These are phyloP conservation scores for Phanerochaete sordida DNA, from an alignment of 768 basidiomycete species.

Conservation along the genomic window DNA sequence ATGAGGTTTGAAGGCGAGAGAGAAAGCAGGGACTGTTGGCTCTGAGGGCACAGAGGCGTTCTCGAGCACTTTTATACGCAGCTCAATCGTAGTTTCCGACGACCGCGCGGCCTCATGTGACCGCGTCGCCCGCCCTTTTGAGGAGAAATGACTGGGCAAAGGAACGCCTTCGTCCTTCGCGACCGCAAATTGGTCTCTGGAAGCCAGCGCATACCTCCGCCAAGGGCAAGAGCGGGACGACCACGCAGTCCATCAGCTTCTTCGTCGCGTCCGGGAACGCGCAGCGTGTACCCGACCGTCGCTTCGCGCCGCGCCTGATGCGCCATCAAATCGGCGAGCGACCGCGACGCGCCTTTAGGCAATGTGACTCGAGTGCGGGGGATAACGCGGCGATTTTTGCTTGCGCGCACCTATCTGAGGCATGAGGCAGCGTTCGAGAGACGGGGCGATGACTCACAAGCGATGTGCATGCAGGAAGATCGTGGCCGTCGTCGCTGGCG, in stretches of 20 bases:
- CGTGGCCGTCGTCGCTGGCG: too few relatives aligned
- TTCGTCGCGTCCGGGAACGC: background rate
- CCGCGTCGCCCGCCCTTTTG: background rate
- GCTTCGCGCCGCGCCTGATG: background rate
- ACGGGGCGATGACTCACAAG: too few relatives aligned
- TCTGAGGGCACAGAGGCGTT: background rate
- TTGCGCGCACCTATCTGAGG: background rate
- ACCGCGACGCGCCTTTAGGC: background rate
- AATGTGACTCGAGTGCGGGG: background rate
- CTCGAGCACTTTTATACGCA: background rate
- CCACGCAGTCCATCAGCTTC: background rate
- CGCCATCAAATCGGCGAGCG: background rate
- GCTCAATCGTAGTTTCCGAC: background rate
- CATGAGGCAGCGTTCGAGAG: background rate
- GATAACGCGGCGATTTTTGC: background rate
- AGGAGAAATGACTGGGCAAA: background rate
- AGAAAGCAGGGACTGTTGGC: background rate
- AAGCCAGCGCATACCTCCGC: background rate
- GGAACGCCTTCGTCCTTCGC: background rate
- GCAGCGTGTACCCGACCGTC: background rate
- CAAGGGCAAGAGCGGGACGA: background rate
- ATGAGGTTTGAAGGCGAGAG: background rate
- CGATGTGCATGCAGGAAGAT: too few relatives aligned
- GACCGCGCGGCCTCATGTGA: background rate
- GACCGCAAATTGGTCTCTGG: background rate